Evolutionary conservation across 805 yeast species (phyloP).

Genomic region (Sungouiozyma intestinalis): DNA sequence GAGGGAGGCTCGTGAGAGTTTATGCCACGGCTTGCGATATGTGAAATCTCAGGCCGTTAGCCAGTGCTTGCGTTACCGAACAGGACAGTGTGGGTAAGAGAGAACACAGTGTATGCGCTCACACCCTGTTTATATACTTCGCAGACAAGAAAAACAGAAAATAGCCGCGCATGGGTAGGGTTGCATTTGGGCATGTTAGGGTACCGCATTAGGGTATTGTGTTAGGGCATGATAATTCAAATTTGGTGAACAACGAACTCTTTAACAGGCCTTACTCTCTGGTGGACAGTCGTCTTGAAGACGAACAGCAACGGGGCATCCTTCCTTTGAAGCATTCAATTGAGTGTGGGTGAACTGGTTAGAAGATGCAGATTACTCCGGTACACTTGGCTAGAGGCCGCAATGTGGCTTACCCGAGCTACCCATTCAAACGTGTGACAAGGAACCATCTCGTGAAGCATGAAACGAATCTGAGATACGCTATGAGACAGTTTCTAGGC

Average conservation of each 20-base stretch:
- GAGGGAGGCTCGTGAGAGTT: no score
- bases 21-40: no score
- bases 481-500: constrained; percentile 68
- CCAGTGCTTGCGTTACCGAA: neutral
- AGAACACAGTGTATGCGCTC: no score
- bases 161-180: neutral
- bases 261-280: no score
- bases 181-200: neutral
- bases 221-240: no score
- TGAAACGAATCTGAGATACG: constrained; percentile 47
- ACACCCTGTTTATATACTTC: neutral
- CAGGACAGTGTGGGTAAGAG: no score
- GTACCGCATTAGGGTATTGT: neutral
- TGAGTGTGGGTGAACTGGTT: neutral
- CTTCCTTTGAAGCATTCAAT: no score
- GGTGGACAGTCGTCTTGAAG: no score
- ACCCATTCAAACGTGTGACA: constrained; percentile 36
- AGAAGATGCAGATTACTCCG: neutral
- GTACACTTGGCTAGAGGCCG: neutral
- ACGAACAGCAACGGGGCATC: no score
- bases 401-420: constrained; percentile 40
- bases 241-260: no score
- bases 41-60: neutral
- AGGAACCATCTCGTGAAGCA: constrained; percentile 32
- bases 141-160: neutral